Evolutionary conservation across 306 rosid genomes (phyloP).

Genomic region (Acacia crassicarpa): DNA sequence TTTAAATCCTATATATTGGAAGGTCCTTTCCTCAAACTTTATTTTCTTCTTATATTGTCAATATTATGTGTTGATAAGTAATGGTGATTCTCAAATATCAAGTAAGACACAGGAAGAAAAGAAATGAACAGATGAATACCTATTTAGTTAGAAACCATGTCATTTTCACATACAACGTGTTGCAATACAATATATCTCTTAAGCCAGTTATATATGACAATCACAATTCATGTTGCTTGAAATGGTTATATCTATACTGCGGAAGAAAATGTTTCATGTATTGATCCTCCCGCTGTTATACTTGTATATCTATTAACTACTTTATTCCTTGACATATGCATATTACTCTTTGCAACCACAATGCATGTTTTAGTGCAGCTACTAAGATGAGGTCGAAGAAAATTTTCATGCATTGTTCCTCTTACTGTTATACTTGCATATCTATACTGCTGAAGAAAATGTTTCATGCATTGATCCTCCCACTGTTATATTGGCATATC

Average conservation of each 20-base stretch:
- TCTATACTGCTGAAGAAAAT: background rate
- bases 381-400: background rate
- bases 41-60: background rate
- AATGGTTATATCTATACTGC: background rate
- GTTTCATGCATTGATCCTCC: background rate
- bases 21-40: background rate
- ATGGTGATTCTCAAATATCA: background rate
- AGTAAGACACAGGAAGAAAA: background rate
- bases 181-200: background rate
- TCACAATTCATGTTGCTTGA: background rate
- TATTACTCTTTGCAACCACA: background rate
- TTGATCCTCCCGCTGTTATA: background rate
- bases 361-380: background rate
- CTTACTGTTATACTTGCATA: background rate
- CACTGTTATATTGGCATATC: background rate
- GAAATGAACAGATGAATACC: background rate
- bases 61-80: background rate
- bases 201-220: background rate
- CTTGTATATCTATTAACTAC: background rate
- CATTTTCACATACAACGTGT: background rate
- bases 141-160: background rate
- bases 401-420: no score
- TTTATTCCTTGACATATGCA: background rate
- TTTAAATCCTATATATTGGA: background rate
- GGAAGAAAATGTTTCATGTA: background rate